Evolutionary conservation across 2,329 filamentous ascomycete genomes (phyloP), one percentile per base, ranked within the genome.

Genomic region (Paracorniculantispora psalliotae): DNA sequence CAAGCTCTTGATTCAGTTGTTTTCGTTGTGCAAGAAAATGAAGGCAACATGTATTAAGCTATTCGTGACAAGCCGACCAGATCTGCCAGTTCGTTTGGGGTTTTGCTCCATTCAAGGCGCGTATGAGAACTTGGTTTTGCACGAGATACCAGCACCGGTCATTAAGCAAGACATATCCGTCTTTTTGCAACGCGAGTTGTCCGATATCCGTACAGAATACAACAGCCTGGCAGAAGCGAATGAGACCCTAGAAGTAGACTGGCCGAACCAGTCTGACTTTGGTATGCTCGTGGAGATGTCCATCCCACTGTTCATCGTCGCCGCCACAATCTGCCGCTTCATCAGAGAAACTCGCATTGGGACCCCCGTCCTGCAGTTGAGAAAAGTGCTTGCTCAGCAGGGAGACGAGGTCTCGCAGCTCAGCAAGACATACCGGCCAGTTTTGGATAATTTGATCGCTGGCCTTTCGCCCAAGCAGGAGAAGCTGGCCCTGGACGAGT

Each of bases 51-150:
- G 76, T 8, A 69, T 66, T 50, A 55, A 37, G 33, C 10, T 75
- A 2, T 76, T 79, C 28, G 19, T 79, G 0, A 79, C 76, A 0
- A 79, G 75, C 46, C 67, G 77, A 12, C 77, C 76, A 0, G 72
- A 79, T 23, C 56, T 75, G 1, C 68, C 70, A 0, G 68, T 78
- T 23, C 70, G 72, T 0, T 63, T 73, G 13, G 70, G 72, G 0
- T 78, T 80, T 39, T 57, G 57, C 0, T 10, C 63, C 1, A 64
- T 74, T 5, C 15, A 63, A 2, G 67, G 66, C 39, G 67, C 37
- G 0, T 70, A 67, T 59, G 64, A 71, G 50, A 63, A 68, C 46
- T 30, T 77, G 1, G 55, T 68, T 2, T 70, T 79, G 2, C 73
- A 79, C 21, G 62, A 76, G 8, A 68, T 77, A 21, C 59, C 67